These are phyloP conservation scores for Lolium multiflorum DNA, from an alignment of 176 grass and related monocot genomes.

Conservation along the genomic window DNA sequence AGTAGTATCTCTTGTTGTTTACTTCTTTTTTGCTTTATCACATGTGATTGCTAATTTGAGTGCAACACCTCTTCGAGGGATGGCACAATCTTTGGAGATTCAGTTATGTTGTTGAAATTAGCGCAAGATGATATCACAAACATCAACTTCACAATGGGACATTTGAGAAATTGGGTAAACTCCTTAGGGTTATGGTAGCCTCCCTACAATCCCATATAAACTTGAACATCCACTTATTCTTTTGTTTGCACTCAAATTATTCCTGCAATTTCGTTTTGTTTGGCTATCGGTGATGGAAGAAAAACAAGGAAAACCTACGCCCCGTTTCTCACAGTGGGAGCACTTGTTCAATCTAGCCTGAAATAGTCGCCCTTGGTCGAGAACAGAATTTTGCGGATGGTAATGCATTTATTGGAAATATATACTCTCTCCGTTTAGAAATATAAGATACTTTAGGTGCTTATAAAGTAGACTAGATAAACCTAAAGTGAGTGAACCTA, in stretches of 20 bases:
- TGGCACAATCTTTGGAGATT: neutral
- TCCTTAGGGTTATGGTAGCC: neutral
- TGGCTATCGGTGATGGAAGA: neutral
- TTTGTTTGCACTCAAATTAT: neutral
- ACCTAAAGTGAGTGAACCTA: too few species aligned
- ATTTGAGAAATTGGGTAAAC: neutral
- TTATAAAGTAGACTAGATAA: too few species aligned
- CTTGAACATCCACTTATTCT: neutral
- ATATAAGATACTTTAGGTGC: too few species aligned
- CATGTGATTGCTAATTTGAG: neutral
- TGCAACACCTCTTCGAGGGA: neutral
- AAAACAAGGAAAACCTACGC: neutral
- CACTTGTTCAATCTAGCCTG: neutral
- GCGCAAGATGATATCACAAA: neutral
- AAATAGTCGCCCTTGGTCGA: neutral
- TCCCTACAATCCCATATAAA: neutral
- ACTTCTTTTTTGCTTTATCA: neutral
- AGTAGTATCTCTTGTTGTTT: neutral
- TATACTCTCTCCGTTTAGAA: neutral
- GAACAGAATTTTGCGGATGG: neutral
- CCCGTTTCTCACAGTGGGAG: neutral
- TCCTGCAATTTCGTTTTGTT: neutral
- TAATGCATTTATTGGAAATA: neutral
- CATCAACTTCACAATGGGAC: constrained; percentile 6
- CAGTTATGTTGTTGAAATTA: neutral